Conservation (phyloP, 139 green algal species). For the Chlamydomonas sp. region DNA sequence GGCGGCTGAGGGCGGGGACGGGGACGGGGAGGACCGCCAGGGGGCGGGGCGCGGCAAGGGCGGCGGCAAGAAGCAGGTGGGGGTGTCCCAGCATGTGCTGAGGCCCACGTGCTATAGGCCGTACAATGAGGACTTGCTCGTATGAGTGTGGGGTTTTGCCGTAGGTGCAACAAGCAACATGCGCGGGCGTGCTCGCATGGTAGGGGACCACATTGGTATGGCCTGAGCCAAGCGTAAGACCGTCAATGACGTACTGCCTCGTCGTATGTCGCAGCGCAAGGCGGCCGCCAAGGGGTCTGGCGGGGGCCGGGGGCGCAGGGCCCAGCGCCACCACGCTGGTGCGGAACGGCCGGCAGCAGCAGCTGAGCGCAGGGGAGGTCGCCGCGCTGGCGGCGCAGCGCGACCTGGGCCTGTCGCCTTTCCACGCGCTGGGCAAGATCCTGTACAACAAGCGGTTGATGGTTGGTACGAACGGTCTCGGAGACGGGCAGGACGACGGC, state of each 20-base stretch:
- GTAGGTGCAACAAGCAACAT: too few relatives aligned
- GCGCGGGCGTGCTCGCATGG: too few relatives aligned
- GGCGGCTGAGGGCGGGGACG: not conserved
- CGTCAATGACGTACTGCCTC: too few relatives aligned
- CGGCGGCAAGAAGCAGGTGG: not conserved
- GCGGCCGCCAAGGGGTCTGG: too few relatives aligned
- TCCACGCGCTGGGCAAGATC: slow-evolving; percentile 87
- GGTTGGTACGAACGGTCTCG: not conserved
- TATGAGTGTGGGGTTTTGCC: too few relatives aligned
- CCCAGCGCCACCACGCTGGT: not conserved
- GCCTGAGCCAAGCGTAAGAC: too few relatives aligned
- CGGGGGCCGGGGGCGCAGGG: not conserved
- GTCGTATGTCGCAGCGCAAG: too few relatives aligned
- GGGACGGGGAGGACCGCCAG: not conserved
- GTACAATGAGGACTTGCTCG: too few relatives aligned
- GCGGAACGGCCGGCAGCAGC: not conserved
- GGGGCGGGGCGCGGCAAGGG: not conserved
- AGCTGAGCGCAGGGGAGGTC: slow-evolving; percentile 21
- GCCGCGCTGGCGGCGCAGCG: slow-evolving; percentile 24
- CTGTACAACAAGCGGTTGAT: slow-evolving; percentile 82
- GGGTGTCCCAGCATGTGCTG: too few relatives aligned
- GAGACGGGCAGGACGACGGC: not conserved
- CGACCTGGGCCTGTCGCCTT: slow-evolving; percentile 71
- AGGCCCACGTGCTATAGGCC: too few relatives aligned
- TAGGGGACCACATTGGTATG: too few relatives aligned